Conservation (phyloP, 2,329 filamentous ascomycete genomes). For the Monilinia vaccinii-corymbosi region DNA sequence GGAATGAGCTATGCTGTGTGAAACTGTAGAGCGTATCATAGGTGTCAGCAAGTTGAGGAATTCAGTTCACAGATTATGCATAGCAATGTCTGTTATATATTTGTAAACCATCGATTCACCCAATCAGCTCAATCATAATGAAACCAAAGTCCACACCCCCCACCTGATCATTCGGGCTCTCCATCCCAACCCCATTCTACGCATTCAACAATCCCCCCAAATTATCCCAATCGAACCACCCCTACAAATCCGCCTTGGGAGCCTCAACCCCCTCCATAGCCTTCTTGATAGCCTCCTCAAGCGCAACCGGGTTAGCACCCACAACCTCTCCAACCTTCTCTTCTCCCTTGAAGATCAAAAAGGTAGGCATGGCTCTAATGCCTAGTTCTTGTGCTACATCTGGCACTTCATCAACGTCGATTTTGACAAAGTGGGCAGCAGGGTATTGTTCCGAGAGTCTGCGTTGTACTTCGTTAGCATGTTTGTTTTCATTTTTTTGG, state of each 20-base stretch:
- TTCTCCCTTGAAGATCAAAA: slow-evolving; percentile 74
- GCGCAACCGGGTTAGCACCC: slow-evolving; percentile 67
- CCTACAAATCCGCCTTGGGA: neutral
- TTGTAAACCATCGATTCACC: too few relatives aligned
- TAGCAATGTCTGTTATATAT: too few relatives aligned
- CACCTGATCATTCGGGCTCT: neutral
- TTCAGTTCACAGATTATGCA: too few relatives aligned
- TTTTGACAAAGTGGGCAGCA: slow-evolving; percentile 68
- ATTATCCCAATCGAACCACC: neutral
- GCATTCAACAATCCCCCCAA: neutral
- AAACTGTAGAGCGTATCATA: too few relatives aligned
- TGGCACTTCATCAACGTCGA: slow-evolving; percentile 78
- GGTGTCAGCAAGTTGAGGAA: too few relatives aligned
- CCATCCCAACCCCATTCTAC: too few relatives aligned
- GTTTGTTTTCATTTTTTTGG: slow-evolving; percentile 10
- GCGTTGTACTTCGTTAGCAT: slow-evolving; percentile 15
- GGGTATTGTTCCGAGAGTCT: slow-evolving; percentile 53
- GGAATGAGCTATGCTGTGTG: too few relatives aligned
- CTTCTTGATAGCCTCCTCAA: slow-evolving; percentile 37
- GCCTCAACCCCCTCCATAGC: neutral
- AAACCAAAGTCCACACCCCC: too few relatives aligned
- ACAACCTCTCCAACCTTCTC: slow-evolving; percentile 64
- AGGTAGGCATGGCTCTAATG: slow-evolving; percentile 89
- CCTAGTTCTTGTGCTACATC: slow-evolving; percentile 68
- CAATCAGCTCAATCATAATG: too few relatives aligned